phyloP scores from a whole-genome alignment of 2,329 filamentous ascomycete species.

The Thermomyces lanuginosus region DNA sequence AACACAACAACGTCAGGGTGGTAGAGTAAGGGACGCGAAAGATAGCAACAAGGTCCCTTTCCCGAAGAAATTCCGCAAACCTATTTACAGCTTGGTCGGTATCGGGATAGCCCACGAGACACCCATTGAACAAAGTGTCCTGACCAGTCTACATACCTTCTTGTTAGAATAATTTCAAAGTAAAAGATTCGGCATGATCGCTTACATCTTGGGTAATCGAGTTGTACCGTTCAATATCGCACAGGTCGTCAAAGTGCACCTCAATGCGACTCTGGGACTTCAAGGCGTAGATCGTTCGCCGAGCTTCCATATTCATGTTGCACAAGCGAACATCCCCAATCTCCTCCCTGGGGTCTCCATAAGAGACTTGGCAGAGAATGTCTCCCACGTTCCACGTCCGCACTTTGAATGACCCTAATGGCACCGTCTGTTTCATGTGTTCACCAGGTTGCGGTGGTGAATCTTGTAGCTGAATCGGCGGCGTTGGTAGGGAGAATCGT shows the following conservation, averaged over 20 bases:
- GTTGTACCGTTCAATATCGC: slow-evolving; percentile 14
- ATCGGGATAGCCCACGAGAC: slow-evolving; percentile 20
- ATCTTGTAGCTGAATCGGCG: too few relatives aligned
- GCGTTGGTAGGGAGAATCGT: too few relatives aligned
- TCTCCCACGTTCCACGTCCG: slow-evolving; percentile 9
- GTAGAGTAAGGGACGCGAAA: slow-evolving; percentile 9
- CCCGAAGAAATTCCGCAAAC: slow-evolving; percentile 14
- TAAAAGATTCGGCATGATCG: not conserved
- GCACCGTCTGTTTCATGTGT: too few relatives aligned
- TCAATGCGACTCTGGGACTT: slow-evolving; percentile 10
- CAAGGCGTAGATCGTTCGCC: slow-evolving; percentile 8
- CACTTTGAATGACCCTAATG: too few relatives aligned
- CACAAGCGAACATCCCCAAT: slow-evolving; percentile 18
- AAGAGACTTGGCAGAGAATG: slow-evolving; percentile 14
- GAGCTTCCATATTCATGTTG: slow-evolving; percentile 9
- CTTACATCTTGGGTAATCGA: slow-evolving; percentile 14
- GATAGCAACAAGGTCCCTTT: slow-evolving; percentile 15
- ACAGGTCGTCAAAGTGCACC: slow-evolving; percentile 20
- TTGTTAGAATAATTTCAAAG: slow-evolving; percentile 1
- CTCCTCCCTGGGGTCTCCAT: slow-evolving; percentile 13
- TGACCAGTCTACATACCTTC: slow-evolving; percentile 6
- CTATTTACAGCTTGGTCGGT: slow-evolving; percentile 13
- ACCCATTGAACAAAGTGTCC: slow-evolving; percentile 13
- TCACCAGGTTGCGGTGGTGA: too few relatives aligned
- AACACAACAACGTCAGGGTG: slow-evolving; percentile 12